phyloP scores from a whole-genome alignment of 352 stramenopile genomes.

The Ophiocytium majus region DNA sequence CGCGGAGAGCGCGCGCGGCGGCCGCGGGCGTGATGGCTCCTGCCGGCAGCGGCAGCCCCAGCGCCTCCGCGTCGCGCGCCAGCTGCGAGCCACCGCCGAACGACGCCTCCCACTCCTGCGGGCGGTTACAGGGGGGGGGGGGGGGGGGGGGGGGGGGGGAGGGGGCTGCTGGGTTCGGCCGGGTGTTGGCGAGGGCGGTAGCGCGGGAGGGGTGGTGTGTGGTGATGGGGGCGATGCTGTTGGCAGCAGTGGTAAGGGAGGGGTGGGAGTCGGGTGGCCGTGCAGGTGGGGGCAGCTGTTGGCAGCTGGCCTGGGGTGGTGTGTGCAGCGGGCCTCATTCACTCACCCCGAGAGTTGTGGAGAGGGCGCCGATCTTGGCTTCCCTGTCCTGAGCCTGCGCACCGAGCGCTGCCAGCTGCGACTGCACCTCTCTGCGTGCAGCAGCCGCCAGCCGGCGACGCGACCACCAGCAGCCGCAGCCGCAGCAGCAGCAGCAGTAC shows the following conservation, averaged over 20 bases:
- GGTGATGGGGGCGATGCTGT: too few relatives aligned
- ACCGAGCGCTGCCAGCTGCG: neutral
- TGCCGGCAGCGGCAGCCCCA: constrained; percentile 30
- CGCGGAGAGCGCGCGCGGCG: constrained; percentile 14
- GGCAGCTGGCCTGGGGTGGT: too few relatives aligned
- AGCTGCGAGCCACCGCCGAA: constrained; percentile 31
- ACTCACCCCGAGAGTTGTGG: neutral
- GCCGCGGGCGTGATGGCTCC: neutral
- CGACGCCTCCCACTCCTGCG: constrained; percentile 36
- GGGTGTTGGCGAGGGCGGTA: too few relatives aligned
- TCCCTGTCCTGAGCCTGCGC: neutral
- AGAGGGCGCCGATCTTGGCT: neutral
- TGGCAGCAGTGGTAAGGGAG: too few relatives aligned
- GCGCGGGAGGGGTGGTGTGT: too few relatives aligned
- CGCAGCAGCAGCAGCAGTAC: too few relatives aligned
- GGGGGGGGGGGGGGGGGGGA: neutral
- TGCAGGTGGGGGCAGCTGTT: too few relatives aligned
- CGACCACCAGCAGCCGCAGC: too few relatives aligned
- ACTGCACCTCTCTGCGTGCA: constrained; percentile 23
- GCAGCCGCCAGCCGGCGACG: too few relatives aligned
- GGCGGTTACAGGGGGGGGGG: neutral
- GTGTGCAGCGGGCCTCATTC: too few relatives aligned
- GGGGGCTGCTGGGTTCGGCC: too few relatives aligned
- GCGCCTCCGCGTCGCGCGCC: constrained; percentile 25
- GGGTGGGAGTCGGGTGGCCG: too few relatives aligned